phyloP scores from a whole-genome alignment of 2,329 filamentous ascomycete genomes.

The Pezicula neosporulosa region DNA sequence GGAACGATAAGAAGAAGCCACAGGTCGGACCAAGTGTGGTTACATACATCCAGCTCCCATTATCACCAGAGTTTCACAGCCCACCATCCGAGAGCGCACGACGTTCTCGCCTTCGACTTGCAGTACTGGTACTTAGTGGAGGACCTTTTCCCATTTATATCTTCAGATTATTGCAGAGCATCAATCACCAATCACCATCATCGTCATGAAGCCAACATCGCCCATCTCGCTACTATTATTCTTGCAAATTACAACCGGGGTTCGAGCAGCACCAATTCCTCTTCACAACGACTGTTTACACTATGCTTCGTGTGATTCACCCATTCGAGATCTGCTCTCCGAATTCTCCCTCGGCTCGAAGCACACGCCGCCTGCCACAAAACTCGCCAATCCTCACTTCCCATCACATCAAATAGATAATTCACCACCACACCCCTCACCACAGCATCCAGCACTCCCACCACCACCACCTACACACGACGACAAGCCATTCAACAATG shows the following conservation, averaged over 20 bases:
- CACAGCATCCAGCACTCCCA: conserved; percentile 2
- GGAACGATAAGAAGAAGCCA: no score
- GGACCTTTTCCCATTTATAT: background rate
- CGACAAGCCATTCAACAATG: conserved; percentile 20
- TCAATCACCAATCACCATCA: background rate
- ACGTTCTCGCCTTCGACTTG: no score
- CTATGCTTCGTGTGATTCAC: conserved; percentile 4
- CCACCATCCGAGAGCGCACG: no score
- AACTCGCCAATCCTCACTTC: conserved; percentile 18
- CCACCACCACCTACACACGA: background rate
- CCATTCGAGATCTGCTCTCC: conserved; percentile 6
- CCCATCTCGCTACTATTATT: conserved; percentile 21
- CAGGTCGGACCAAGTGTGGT: no score
- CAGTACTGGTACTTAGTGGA: no score
- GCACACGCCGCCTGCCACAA: conserved; percentile 4
- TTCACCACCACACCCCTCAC: background rate
- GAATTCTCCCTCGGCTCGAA: background rate
- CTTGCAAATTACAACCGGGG: conserved; percentile 14
- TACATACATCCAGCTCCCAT: no score
- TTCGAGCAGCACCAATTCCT: conserved; percentile 9
- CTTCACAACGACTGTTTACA: conserved; percentile 2
- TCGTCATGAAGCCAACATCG: conserved; percentile 22
- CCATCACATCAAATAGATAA: conserved; percentile 16
- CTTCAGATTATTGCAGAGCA: background rate
- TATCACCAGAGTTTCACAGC: no score